These are phyloP conservation scores for Mucor sp. DNA, from an alignment of 371 early-diverging fungal species.

Conservation along the genomic window DNA sequence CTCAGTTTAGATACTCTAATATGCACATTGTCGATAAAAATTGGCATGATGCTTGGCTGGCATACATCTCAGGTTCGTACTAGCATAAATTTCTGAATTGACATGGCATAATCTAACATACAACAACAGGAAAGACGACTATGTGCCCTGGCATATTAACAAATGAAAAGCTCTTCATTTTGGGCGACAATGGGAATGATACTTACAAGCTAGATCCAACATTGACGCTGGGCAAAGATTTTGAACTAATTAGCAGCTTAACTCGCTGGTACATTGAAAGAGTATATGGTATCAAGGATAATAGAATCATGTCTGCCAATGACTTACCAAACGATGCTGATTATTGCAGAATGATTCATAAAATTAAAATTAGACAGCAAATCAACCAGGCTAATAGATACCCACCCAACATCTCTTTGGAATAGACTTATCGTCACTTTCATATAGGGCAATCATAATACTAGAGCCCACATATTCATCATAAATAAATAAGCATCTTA, in stretches of 20 bases:
- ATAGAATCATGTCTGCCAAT: conserved; percentile 7
- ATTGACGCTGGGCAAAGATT: conserved; percentile 11
- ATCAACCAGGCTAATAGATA: conserved; percentile 10
- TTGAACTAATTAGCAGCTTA: conserved; percentile 14
- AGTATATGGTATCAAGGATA: conserved; percentile 2
- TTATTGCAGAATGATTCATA: conserved; percentile 20
- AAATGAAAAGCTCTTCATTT: conserved; percentile 2
- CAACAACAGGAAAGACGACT: conserved; percentile 7
- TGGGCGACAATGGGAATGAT: not conserved
- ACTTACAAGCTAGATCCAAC: conserved; percentile 2
- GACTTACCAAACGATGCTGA: conserved; percentile 11
- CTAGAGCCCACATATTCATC: not conserved
- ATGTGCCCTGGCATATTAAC: not conserved
- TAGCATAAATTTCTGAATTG: not conserved
- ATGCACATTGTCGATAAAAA: conserved; percentile 12
- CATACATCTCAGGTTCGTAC: conserved; percentile 21
- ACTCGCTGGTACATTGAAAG: conserved; percentile 18
- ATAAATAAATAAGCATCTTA: too few species aligned
- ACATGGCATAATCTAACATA: not conserved
- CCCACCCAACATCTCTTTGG: not conserved
- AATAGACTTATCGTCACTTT: not conserved
- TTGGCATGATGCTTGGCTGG: conserved; percentile 17
- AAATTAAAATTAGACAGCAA: conserved; percentile 19
- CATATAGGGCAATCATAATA: not conserved
- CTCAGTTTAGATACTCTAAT: conserved; percentile 6